Conservation (phyloP, 2,329 filamentous ascomycete species). For the Alternaria tenuissima region DNA sequence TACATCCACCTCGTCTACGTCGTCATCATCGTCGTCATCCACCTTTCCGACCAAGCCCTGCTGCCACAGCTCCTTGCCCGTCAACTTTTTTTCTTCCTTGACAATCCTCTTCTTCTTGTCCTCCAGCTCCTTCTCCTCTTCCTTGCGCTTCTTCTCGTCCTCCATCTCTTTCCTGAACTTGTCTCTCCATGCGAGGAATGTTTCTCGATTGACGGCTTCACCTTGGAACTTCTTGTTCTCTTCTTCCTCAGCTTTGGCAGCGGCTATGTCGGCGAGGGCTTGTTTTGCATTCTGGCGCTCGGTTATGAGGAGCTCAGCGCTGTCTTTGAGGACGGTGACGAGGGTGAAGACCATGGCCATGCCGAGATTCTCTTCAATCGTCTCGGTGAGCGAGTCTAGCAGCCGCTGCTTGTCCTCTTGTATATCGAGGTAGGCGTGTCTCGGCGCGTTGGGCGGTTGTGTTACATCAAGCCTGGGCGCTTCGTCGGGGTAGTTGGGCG, state of each 20-base stretch:
- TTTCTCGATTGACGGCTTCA: slow-evolving; percentile 84
- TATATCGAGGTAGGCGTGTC: slow-evolving; percentile 79
- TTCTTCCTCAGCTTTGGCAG: slow-evolving; percentile 77
- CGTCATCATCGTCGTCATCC: slow-evolving; percentile 68
- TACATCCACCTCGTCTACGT: slow-evolving; percentile 61
- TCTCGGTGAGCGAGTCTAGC: slow-evolving; percentile 73
- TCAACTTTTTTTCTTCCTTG: slow-evolving; percentile 82
- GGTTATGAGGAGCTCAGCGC: slow-evolving; percentile 82
- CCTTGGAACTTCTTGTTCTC: slow-evolving; percentile 98
- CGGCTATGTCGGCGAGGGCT: slow-evolving; percentile 61
- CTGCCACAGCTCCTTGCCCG: slow-evolving; percentile 63
- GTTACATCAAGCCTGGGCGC: slow-evolving; percentile 83
- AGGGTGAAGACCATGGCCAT: slow-evolving; percentile 98
- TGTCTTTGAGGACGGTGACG: slow-evolving; percentile 85
- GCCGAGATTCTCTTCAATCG: slow-evolving; percentile 89
- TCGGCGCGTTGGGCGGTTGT: slow-evolving; percentile 72
- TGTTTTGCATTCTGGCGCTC: slow-evolving; percentile 73
- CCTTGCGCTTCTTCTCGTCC: slow-evolving; percentile 67
- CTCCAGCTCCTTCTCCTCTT: slow-evolving; percentile 76
- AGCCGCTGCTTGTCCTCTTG: slow-evolving; percentile 79
- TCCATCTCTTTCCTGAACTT: slow-evolving; percentile 82
- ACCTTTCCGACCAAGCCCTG: slow-evolving; percentile 65
- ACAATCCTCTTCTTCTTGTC: slow-evolving; percentile 58
- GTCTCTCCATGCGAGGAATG: slow-evolving; percentile 83
- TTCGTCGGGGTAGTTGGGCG: slow-evolving; percentile 88